Conservation (phyloP, 2,329 filamentous ascomycete genomes). For the Neospermospora avenae region DNA sequence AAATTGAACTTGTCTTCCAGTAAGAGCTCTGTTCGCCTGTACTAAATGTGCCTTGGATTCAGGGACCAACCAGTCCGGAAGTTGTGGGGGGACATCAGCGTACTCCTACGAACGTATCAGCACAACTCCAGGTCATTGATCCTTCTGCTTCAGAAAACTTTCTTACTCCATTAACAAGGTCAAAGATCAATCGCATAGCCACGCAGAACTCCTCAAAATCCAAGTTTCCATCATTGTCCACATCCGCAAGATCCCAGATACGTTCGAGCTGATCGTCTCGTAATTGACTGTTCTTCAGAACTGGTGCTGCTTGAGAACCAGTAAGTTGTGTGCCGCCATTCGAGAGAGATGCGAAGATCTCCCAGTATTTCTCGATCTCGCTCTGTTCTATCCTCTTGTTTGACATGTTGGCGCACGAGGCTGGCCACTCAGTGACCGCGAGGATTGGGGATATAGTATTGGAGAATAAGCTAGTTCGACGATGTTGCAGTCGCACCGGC, state of each 20-base stretch:
- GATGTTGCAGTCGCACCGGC: not conserved
- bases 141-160: not conserved
- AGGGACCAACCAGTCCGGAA: conserved; percentile 96
- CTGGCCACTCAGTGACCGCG: not conserved
- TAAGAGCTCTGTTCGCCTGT: conserved; percentile 76
- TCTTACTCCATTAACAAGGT: conserved; percentile 87
- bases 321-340: conserved; percentile 63
- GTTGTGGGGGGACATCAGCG: conserved; percentile 74
- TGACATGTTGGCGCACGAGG: conserved; percentile 29
- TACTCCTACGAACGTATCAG: conserved; percentile 63
- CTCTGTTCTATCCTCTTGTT: conserved; percentile 63
- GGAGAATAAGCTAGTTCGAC: not conserved
- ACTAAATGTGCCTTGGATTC: conserved; percentile 92
- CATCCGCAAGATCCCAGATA: conserved; percentile 96
- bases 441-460: not conserved
- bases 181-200: conserved; percentile 96
- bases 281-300: conserved; percentile 70
- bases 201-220: conserved; percentile 99
- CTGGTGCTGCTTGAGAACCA: conserved; percentile 65
- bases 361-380: conserved; percentile 77
- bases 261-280: conserved; percentile 85
- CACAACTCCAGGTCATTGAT: not conserved
- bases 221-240: conserved; percentile 94
- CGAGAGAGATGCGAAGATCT: conserved; percentile 69
- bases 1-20: conserved; percentile 76